Conservation (phyloP, 495 filamentous ascomycete genomes). For the Usnea hakonensis region DNA sequence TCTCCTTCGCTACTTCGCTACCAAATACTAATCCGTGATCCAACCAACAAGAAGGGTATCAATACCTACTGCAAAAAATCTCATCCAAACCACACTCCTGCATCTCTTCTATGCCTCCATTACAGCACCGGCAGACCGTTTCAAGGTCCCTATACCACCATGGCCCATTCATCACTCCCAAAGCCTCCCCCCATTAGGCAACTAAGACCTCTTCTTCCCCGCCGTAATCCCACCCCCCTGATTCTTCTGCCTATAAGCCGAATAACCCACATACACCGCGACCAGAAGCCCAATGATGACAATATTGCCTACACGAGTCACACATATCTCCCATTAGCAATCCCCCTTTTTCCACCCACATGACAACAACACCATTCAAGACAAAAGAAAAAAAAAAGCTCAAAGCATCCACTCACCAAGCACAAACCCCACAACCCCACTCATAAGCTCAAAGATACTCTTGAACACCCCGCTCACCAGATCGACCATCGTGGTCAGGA, state of each 20-base stretch:
- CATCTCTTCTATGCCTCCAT: background rate
- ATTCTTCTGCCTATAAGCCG: slow-evolving; percentile 32
- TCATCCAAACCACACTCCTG: background rate
- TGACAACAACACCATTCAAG: background rate
- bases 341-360: background rate
- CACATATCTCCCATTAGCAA: background rate
- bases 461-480: slow-evolving; percentile 22
- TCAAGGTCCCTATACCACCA: background rate
- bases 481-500: slow-evolving; percentile 25
- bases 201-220: slow-evolving; percentile 18
- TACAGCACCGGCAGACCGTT: background rate
- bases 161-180: background rate
- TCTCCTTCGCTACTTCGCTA: background rate
- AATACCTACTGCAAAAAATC: slow-evolving; percentile 1
- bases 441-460: slow-evolving; percentile 28
- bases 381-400: background rate
- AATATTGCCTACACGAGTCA: slow-evolving; percentile 38
- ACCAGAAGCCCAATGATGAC: slow-evolving; percentile 43
- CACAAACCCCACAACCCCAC: slow-evolving; percentile 36
- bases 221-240: slow-evolving; percentile 14
- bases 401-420: slow-evolving; percentile 36
- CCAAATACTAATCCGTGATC: background rate
- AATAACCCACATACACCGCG: slow-evolving; percentile 36
- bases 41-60: slow-evolving; percentile 9
- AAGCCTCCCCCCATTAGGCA: background rate